phyloP scores from a whole-genome alignment of 2,329 filamentous ascomycete species.

The Dryadomyces quercivorus region DNA sequence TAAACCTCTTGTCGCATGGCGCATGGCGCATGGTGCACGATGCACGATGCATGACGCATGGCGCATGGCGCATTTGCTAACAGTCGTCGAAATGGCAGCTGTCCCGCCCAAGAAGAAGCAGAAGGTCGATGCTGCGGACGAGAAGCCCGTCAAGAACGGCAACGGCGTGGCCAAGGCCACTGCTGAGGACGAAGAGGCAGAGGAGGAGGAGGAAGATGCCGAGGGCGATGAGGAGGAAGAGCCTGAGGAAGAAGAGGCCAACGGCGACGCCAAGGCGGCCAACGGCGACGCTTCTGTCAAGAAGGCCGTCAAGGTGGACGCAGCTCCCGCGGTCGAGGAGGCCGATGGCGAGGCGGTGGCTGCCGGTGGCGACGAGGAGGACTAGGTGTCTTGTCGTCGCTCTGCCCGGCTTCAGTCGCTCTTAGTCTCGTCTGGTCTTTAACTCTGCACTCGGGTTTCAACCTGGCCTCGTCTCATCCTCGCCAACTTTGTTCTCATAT shows the following conservation, averaged over 20 bases:
- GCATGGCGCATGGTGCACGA: too few species aligned
- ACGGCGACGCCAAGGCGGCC: slow-evolving; percentile 6
- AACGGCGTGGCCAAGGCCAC: slow-evolving; percentile 11
- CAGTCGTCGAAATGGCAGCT: slow-evolving; percentile 10
- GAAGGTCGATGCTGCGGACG: slow-evolving; percentile 27
- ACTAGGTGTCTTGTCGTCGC: slow-evolving; percentile 1
- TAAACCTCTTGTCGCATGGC: too few species aligned
- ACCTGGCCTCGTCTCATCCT: too few species aligned
- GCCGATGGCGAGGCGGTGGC: slow-evolving; percentile 5
- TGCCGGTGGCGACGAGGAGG: slow-evolving; percentile 11
- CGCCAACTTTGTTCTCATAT: too few species aligned
- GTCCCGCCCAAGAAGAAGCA: slow-evolving; percentile 39
- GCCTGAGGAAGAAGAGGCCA: slow-evolving; percentile 14
- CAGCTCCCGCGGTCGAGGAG: slow-evolving; percentile 6
- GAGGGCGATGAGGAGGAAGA: slow-evolving; percentile 15
- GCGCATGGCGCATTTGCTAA: slow-evolving; percentile 9
- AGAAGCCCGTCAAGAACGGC: slow-evolving; percentile 15
- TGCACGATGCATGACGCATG: too few species aligned
- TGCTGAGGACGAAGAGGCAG: slow-evolving; percentile 12
- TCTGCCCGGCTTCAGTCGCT: neutral
- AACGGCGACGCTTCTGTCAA: slow-evolving; percentile 7
- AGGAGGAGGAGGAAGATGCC: slow-evolving; percentile 20
- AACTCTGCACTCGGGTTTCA: neutral
- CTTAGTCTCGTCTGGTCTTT: neutral
- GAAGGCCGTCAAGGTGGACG: slow-evolving; percentile 6